Evolutionary conservation across 148 eudicot genomes (phyloP).

Genomic region (Vaccinium myrtillus): DNA sequence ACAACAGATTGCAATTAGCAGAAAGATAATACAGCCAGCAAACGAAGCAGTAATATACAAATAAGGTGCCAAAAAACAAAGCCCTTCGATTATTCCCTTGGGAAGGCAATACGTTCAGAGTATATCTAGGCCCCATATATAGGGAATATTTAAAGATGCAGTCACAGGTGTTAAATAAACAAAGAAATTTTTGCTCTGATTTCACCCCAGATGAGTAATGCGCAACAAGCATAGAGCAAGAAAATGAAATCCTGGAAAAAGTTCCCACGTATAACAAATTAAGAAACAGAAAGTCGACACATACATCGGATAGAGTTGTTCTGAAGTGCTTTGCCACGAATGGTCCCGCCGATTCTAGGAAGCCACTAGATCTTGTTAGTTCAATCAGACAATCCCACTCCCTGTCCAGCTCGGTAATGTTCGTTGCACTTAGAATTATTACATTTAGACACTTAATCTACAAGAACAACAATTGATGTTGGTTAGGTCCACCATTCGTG

Average conservation of each 20-base stretch:
- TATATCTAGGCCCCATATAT: background rate
- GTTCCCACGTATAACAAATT: background rate
- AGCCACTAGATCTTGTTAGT: slow-evolving; percentile 44
- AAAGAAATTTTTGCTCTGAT: background rate
- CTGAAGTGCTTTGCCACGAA: slow-evolving; percentile 60
- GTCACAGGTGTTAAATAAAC: background rate
- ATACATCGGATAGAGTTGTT: slow-evolving; percentile 71
- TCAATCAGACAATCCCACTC: slow-evolving; percentile 87
- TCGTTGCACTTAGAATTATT: slow-evolving; percentile 66
- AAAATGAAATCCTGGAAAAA: background rate
- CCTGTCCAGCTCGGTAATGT: slow-evolving; percentile 63
- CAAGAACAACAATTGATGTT: slow-evolving; percentile 26
- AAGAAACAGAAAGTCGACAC: slow-evolving; percentile 20
- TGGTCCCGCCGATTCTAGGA: slow-evolving; percentile 43
- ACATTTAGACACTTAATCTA: slow-evolving; percentile 90
- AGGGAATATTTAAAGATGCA: background rate
- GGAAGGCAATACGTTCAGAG: background rate
- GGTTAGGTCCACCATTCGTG: slow-evolving; percentile 1
- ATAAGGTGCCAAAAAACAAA: background rate
- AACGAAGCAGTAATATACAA: too few species aligned
- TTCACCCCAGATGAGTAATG: background rate
- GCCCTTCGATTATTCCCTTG: background rate
- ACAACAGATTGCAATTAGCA: too few species aligned
- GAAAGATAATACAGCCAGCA: too few species aligned
- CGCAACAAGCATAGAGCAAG: background rate